Evolutionary conservation across 2,329 filamentous ascomycete species (phyloP).

Genomic region (Ascosphaera aggregata): DNA sequence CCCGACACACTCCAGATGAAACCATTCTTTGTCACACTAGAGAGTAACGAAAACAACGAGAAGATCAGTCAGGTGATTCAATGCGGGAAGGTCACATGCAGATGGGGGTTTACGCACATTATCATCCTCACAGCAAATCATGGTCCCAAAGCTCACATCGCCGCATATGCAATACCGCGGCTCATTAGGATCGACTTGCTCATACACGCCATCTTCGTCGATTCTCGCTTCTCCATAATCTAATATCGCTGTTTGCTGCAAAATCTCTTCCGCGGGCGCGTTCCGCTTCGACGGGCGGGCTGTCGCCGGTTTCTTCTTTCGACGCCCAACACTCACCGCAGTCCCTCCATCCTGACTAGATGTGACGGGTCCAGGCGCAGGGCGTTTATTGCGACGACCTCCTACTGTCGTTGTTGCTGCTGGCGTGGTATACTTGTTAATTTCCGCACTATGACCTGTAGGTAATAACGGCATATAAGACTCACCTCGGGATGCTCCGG

Average conservation of each 20-base stretch:
- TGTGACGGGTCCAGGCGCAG: constrained; percentile 35
- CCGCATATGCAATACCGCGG: constrained; percentile 40
- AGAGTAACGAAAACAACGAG: not conserved
- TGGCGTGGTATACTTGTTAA: constrained; percentile 8
- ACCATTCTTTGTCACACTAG: constrained; percentile 43
- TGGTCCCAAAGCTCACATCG: constrained; percentile 39
- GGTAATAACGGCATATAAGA: not conserved
- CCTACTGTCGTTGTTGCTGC: constrained; percentile 10
- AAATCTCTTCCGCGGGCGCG: constrained; percentile 11
- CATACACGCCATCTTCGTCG: constrained; percentile 24
- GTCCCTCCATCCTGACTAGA: constrained; percentile 34
- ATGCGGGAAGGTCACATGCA: not conserved
- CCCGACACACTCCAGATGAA: constrained; percentile 37
- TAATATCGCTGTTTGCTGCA: constrained; percentile 8
- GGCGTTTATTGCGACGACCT: constrained; percentile 30
- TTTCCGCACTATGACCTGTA: not conserved
- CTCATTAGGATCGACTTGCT: constrained; percentile 36
- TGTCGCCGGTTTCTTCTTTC: constrained; percentile 29
- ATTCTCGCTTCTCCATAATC: constrained; percentile 16
- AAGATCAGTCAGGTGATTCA: not conserved
- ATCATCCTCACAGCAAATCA: constrained; percentile 42
- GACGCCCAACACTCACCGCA: constrained; percentile 36
- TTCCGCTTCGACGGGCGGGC: constrained; percentile 18
- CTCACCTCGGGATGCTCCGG: not conserved
- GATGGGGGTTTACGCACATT: constrained; percentile 17